These are phyloP conservation scores for Kuraishia piskuri DNA, from an alignment of 805 yeast genomes.

Conservation along the genomic window DNA sequence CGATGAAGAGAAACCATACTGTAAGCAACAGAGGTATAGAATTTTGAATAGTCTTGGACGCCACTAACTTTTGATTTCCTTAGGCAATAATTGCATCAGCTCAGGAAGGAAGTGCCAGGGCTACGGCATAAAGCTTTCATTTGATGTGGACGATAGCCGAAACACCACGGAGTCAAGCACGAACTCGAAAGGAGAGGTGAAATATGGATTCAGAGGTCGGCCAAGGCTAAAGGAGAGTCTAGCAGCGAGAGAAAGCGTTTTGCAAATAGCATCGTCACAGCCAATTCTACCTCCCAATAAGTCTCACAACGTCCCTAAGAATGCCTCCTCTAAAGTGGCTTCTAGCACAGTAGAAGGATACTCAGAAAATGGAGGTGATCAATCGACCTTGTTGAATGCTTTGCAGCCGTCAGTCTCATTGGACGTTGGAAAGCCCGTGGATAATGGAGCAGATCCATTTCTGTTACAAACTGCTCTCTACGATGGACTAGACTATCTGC, in stretches of 20 bases:
- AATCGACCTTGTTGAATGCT: neutral
- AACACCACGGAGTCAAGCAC: conserved; percentile 13
- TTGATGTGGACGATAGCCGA: conserved; percentile 41
- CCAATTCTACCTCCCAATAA: neutral
- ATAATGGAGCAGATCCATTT: conserved; percentile 15
- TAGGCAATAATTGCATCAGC: conserved; percentile 28
- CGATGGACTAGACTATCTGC: conserved; percentile 22
- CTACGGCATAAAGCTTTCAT: conserved; percentile 37
- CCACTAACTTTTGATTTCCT: neutral
- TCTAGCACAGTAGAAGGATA: neutral
- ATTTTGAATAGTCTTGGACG: neutral
- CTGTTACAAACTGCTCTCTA: conserved; percentile 22
- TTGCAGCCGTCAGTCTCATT: neutral
- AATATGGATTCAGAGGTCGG: conserved; percentile 34
- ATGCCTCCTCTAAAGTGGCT: neutral
- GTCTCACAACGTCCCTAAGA: neutral
- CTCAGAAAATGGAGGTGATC: neutral
- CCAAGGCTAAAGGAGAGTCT: conserved; percentile 28
- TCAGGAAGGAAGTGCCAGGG: conserved; percentile 41
- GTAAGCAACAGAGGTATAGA: conserved; percentile 16
- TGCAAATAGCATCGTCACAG: neutral
- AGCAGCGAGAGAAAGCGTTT: conserved; percentile 12
- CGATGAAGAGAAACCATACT: conserved; percentile 44
- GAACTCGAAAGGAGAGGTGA: conserved; percentile 25
- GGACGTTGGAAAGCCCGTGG: neutral